Percentiles rank a stretch among this genome's conserved stretches.
These are phyloP conservation scores for Penicillium rolfsii DNA, from an alignment of 2,329 filamentous ascomycete species.

Conservation along the genomic window DNA sequence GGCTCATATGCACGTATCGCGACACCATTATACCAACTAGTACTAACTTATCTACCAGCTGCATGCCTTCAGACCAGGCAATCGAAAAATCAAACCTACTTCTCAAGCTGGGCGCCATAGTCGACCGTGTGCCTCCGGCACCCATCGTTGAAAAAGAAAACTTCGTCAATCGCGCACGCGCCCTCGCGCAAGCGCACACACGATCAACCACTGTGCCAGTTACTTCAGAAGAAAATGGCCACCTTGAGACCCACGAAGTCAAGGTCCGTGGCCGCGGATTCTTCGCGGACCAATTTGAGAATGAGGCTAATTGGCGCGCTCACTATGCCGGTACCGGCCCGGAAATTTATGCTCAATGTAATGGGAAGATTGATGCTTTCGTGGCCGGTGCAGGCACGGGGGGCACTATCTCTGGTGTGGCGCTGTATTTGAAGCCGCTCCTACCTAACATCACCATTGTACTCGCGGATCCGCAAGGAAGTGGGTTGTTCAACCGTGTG, in stretches of 20 bases:
- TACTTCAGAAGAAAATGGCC: conserved; percentile 13
- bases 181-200: conserved; percentile 75
- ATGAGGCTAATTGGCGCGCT: conserved; percentile 81
- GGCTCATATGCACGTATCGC: conserved; percentile 73
- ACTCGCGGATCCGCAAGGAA: conserved; percentile 91
- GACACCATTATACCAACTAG: not conserved
- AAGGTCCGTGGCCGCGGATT: conserved; percentile 72
- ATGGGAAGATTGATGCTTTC: conserved; percentile 78
- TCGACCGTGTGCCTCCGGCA: conserved; percentile 86
- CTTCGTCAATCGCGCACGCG: conserved; percentile 88
- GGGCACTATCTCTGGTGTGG: conserved; percentile 87
- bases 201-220: conserved; percentile 26
- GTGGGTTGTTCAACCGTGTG: conserved; percentile 88
- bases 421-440: conserved; percentile 76
- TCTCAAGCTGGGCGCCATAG: conserved; percentile 84
- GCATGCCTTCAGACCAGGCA: conserved; percentile 92
- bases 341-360: conserved; percentile 81
- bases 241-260: conserved; percentile 26
- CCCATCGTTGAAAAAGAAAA: conserved; percentile 92
- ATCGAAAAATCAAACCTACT: conserved; percentile 88
- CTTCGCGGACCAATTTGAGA: conserved; percentile 97
- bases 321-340: conserved; percentile 84
- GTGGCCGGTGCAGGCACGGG: conserved; percentile 93
- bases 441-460: conserved; percentile 70
- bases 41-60: conserved; percentile 49